These are phyloP conservation scores for Fragaria nilgerrensis DNA, from an alignment of 306 rosid genomes.

Conservation along the genomic window DNA sequence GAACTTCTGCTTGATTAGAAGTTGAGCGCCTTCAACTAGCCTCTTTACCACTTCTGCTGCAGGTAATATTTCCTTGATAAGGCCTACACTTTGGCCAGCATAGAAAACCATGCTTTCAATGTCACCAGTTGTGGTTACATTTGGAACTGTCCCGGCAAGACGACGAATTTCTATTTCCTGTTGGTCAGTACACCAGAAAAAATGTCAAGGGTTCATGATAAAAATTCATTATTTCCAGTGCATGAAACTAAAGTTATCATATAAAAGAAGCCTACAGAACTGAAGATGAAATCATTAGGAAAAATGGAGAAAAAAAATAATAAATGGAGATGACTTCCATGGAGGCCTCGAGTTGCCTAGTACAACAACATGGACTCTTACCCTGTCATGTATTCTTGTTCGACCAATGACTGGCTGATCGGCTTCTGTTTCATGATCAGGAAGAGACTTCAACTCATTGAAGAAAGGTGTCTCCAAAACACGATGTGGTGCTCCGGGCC, in stretches of 20 bases:
- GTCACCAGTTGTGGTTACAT: conserved; percentile 54
- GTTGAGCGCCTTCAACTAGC: conserved; percentile 75
- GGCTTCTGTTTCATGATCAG: conserved; percentile 55
- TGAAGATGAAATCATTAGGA: neutral
- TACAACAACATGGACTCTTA: conserved; percentile 24
- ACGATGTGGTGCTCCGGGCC: conserved; percentile 78
- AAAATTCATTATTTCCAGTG: neutral
- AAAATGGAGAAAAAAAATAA: no score
- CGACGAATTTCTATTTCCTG: conserved; percentile 63
- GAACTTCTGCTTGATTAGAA: conserved; percentile 35
- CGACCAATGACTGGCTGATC: conserved; percentile 65
- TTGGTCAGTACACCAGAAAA: neutral
- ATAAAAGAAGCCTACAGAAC: neutral
- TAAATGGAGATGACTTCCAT: no score
- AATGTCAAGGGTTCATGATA: neutral
- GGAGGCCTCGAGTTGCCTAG: no score
- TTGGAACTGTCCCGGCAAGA: conserved; percentile 71
- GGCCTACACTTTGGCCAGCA: conserved; percentile 79
- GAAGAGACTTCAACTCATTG: conserved; percentile 65
- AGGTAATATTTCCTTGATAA: conserved; percentile 59
- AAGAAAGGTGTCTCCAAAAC: conserved; percentile 72
- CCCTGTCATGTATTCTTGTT: conserved; percentile 66
- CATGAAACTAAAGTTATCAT: neutral
- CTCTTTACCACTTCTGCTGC: conserved; percentile 66
- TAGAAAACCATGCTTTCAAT: conserved; percentile 85